Conservation (phyloP, 768 basidiomycete genomes). For the Macrolepiota fuliginosa region DNA sequence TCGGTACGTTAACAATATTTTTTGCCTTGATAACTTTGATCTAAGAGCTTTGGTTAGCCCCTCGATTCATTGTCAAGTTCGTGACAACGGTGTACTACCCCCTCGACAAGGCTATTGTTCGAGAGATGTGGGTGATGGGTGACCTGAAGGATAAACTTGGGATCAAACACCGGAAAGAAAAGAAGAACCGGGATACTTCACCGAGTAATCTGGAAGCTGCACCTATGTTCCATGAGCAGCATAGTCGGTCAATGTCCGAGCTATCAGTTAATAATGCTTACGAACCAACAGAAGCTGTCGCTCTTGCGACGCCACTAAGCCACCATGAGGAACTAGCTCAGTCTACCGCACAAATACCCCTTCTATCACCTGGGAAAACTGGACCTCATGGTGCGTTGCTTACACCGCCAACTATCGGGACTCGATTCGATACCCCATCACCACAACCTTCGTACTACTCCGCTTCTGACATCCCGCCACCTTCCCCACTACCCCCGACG, state of each 20-base stretch:
- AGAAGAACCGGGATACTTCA: conserved; percentile 32
- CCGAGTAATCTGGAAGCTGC: conserved; percentile 51
- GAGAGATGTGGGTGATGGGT: conserved; percentile 88
- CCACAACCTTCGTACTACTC: conserved; percentile 68
- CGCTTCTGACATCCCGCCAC: conserved; percentile 58
- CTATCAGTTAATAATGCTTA: conserved; percentile 44
- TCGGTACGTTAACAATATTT: conserved; percentile 45
- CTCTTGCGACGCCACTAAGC: conserved; percentile 41
- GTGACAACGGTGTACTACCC: conserved; percentile 69
- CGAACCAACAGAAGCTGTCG: conserved; percentile 42
- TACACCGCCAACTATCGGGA: conserved; percentile 24
- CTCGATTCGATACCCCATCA: conserved; percentile 25
- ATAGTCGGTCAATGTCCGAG: conserved; percentile 66
- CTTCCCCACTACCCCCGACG: conserved; percentile 58
- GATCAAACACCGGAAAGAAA: conserved; percentile 58
- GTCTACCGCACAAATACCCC: conserved; percentile 23
- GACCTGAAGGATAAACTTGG: conserved; percentile 82
- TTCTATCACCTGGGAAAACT: conserved; percentile 11
- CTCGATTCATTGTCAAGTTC: conserved; percentile 79
- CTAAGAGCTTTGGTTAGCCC: conserved; percentile 44
- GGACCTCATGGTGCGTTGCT: conserved; percentile 20
- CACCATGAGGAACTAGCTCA: conserved; percentile 27
- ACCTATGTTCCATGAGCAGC: conserved; percentile 69
- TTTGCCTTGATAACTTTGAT: not conserved
- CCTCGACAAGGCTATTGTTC: conserved; percentile 84